phyloP scores from a whole-genome alignment of 2,329 filamentous ascomycete genomes.

The Venturia oleaginea region DNA sequence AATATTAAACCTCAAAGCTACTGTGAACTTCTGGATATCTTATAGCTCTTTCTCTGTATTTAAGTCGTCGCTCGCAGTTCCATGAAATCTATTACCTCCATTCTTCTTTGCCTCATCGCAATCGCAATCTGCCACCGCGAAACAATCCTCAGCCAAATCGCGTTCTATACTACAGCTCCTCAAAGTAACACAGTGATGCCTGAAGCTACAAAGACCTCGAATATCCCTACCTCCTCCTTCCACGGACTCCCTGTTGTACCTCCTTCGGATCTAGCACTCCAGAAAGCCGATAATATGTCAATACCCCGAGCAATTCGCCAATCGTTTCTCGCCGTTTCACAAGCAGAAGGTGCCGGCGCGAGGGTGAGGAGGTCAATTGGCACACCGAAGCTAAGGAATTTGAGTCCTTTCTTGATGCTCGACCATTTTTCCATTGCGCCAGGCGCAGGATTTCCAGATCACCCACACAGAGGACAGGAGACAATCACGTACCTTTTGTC shows the following conservation, averaged over 20 bases:
- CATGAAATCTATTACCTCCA: slow-evolving; percentile 16
- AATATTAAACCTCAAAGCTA: slow-evolving; percentile 3
- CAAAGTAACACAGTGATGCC: neutral
- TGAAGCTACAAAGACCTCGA: slow-evolving; percentile 1
- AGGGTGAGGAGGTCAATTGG: slow-evolving; percentile 81
- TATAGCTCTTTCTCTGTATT: neutral
- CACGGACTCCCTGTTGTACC: slow-evolving; percentile 41
- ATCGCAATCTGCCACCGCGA: slow-evolving; percentile 13
- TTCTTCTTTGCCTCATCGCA: slow-evolving; percentile 14
- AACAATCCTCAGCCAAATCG: neutral
- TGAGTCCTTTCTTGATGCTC: slow-evolving; percentile 82
- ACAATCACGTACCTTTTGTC: slow-evolving; percentile 84
- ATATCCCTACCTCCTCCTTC: slow-evolving; percentile 26
- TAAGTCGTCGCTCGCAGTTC: neutral
- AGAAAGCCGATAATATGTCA: slow-evolving; percentile 49
- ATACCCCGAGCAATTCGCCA: slow-evolving; percentile 68
- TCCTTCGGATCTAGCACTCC: slow-evolving; percentile 31
- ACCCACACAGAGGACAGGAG: slow-evolving; percentile 69
- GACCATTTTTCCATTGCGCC: slow-evolving; percentile 79
- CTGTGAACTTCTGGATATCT: slow-evolving; percentile 8
- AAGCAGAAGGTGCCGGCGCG: slow-evolving; percentile 81
- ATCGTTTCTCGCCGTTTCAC: slow-evolving; percentile 74
- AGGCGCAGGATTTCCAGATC: slow-evolving; percentile 84
- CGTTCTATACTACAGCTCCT: neutral
- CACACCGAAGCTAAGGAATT: slow-evolving; percentile 71